phyloP scores from a whole-genome alignment of 257 asterid species.

The Fraxinus pennsylvanica region DNA sequence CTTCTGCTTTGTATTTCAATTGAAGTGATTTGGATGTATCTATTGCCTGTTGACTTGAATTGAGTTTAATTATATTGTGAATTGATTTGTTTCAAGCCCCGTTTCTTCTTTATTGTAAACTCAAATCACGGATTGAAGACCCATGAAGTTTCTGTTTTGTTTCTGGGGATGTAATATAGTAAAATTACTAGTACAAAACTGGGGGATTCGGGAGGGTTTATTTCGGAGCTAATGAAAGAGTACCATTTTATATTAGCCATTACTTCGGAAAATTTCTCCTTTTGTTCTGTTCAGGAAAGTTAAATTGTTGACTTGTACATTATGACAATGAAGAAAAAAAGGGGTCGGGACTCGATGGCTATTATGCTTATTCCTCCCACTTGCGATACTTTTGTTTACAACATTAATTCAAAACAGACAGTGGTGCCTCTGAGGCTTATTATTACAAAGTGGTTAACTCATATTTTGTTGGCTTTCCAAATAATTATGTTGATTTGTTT shows the following conservation, averaged over 20 bases:
- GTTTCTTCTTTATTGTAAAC: conserved; percentile 4
- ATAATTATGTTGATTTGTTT: background rate
- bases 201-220: background rate
- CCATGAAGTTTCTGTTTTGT: conserved; percentile 1
- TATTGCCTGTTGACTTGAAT: conserved; percentile 37
- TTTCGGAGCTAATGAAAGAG: background rate
- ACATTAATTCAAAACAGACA: too few species aligned
- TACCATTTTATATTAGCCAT: background rate
- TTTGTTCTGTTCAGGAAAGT: background rate
- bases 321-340: background rate
- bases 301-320: background rate
- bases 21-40: conserved; percentile 27
- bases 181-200: background rate
- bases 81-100: conserved; percentile 7
- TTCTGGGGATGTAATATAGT: background rate
- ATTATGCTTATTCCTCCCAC: too few species aligned
- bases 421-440: background rate
- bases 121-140: conserved; percentile 3
- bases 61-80: conserved; percentile 18
- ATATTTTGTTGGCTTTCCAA: background rate
- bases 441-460: background rate
- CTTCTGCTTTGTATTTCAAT: conserved; percentile 1
- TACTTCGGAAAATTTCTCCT: background rate
- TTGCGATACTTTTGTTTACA: too few species aligned
- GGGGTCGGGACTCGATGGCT: too few species aligned